These are phyloP conservation scores for Ophiostoma triangulosporum DNA, from an alignment of 2,329 filamentous ascomycete species.

Conservation along the genomic window DNA sequence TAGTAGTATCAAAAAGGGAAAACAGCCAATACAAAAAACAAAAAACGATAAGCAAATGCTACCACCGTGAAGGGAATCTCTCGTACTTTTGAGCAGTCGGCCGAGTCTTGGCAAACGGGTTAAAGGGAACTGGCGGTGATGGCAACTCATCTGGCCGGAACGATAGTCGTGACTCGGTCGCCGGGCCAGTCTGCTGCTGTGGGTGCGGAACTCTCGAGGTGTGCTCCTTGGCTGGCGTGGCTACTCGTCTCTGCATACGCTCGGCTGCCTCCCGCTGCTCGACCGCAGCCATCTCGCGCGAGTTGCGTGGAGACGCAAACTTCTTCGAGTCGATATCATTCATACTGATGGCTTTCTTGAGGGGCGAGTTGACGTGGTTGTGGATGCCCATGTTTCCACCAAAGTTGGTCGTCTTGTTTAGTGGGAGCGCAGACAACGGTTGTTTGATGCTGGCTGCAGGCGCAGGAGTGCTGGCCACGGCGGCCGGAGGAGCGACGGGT, in stretches of 20 bases:
- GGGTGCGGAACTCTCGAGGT: conserved; percentile 12
- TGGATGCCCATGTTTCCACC: conserved; percentile 73
- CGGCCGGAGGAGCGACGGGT: not conserved
- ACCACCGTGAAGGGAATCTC: conserved; percentile 25
- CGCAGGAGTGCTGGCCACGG: not conserved
- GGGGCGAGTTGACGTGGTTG: conserved; percentile 65
- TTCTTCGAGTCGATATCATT: conserved; percentile 35
- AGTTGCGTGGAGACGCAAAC: conserved; percentile 40
- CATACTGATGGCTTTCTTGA: conserved; percentile 62
- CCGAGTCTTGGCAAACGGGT: conserved; percentile 27
- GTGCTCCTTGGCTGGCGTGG: conserved; percentile 21
- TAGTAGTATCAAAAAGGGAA: not conserved
- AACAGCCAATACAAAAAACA: not conserved
- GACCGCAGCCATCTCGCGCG: conserved; percentile 45
- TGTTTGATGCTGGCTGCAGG: conserved; percentile 12
- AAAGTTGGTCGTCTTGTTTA: conserved; percentile 20
- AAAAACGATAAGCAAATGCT: not conserved
- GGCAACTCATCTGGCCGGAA: conserved; percentile 7
- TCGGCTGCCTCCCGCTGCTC: conserved; percentile 32
- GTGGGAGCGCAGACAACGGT: conserved; percentile 11
- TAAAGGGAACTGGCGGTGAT: conserved; percentile 15
- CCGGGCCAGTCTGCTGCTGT: not conserved
- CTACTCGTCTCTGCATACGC: conserved; percentile 23
- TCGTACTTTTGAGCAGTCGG: conserved; percentile 26
- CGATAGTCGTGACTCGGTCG: conserved; percentile 2